Percentiles rank a stretch among this genome's conserved stretches.
Conservation (phyloP, 2,329 filamentous ascomycete genomes). For the Colletotrichum tofieldiae region DNA sequence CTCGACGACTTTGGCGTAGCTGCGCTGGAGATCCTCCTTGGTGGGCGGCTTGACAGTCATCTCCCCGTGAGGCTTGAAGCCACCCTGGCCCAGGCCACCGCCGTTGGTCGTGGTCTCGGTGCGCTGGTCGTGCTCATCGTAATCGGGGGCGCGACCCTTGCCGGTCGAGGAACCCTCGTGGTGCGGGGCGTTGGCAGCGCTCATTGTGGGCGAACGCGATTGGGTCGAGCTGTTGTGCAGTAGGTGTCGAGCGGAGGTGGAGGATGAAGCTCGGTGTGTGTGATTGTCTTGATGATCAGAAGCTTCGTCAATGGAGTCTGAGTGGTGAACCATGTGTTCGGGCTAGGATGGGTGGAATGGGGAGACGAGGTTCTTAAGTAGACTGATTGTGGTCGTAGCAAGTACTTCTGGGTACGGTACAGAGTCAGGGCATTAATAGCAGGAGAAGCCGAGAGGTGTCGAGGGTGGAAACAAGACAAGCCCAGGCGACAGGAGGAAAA, state of each 20-base stretch:
- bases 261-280: slow-evolving; percentile 42
- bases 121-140: slow-evolving; percentile 35
- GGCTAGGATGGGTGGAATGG: background rate
- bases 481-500: slow-evolving; percentile 2
- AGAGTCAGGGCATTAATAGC: background rate
- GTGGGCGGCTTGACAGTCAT: slow-evolving; percentile 86
- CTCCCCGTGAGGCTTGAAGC: slow-evolving; percentile 67
- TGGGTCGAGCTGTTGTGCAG: slow-evolving; percentile 25
- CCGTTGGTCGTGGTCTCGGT: slow-evolving; percentile 33
- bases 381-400: background rate
- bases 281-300: slow-evolving; percentile 33
- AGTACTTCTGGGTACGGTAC: slow-evolving; percentile 10
- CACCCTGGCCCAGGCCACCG: slow-evolving; percentile 48
- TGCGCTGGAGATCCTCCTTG: slow-evolving; percentile 87
- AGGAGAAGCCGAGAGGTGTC: slow-evolving; percentile 17
- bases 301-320: slow-evolving; percentile 27
- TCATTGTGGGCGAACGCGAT: slow-evolving; percentile 41
- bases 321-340: slow-evolving; percentile 23
- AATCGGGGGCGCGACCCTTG: slow-evolving; percentile 40
- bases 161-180: slow-evolving; percentile 38
- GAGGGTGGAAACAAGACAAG: slow-evolving; percentile 28
- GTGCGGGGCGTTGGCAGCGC: slow-evolving; percentile 32
- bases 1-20: slow-evolving; percentile 77
- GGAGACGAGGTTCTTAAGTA: slow-evolving; percentile 38
- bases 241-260: slow-evolving; percentile 31